phyloP scores from a whole-genome alignment of 768 basidiomycete genomes.

The Agrocybe chaxingu region DNA sequence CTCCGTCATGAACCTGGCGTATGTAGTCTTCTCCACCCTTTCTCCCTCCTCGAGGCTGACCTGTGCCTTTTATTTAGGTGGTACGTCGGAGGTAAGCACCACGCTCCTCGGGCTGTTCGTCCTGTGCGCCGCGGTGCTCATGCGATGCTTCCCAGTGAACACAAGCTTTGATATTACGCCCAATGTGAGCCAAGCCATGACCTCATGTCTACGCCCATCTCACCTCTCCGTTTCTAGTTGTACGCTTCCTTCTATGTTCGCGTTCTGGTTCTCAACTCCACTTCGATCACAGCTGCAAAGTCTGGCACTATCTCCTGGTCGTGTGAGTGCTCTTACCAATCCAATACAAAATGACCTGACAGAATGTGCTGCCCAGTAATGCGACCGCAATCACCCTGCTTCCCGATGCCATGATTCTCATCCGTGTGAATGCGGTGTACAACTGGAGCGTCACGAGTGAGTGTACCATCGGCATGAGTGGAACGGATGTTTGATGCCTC shows the following conservation, averaged over 20 bases:
- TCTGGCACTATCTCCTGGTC: constrained; percentile 19
- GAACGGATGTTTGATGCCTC: background rate
- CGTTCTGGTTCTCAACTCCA: background rate
- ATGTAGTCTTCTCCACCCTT: background rate
- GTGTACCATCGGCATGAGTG: background rate
- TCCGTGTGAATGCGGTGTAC: constrained; percentile 20
- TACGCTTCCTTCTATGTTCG: constrained; percentile 2
- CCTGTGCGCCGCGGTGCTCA: background rate
- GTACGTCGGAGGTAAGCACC: constrained; percentile 16
- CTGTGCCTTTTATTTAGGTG: constrained; percentile 9
- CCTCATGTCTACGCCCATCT: background rate
- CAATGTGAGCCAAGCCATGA: constrained; percentile 9
- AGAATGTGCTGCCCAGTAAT: constrained; percentile 9
- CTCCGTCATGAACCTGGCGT: constrained; percentile 17
- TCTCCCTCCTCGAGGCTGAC: background rate
- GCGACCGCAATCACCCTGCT: constrained; percentile 14
- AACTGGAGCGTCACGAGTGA: constrained; percentile 13
- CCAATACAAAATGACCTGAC: background rate
- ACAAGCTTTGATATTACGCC: constrained; percentile 11
- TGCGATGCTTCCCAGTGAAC: constrained; percentile 9
- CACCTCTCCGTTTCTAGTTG: constrained; percentile 5
- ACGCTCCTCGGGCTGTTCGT: background rate
- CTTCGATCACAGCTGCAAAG: constrained; percentile 14
- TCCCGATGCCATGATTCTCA: constrained; percentile 18
- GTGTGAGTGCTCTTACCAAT: constrained; percentile 12